Conservation (phyloP, 2,329 filamentous ascomycete species). For the Colletotrichum neosansevieriae region DNA sequence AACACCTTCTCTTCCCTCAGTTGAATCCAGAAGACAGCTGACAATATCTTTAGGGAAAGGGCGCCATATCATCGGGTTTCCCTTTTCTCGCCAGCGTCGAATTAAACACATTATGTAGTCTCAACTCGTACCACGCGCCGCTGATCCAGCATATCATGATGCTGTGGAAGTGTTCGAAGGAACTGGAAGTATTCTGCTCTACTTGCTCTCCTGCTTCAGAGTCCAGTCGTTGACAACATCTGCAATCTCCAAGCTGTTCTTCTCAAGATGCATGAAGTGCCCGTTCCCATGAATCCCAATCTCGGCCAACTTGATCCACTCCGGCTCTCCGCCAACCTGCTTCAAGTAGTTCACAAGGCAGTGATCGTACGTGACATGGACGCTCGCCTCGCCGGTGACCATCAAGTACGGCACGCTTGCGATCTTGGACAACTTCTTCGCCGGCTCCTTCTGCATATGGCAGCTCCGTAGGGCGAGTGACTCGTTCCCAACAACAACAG, state of each 20-base stretch:
- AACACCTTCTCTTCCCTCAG: too few species aligned
- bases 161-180: too few species aligned
- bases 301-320: conserved; percentile 59
- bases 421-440: conserved; percentile 61
- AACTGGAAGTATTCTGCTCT: background rate
- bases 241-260: conserved; percentile 61
- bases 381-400: conserved; percentile 64
- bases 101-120: too few species aligned
- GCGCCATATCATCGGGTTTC: too few species aligned
- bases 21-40: too few species aligned
- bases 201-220: conserved; percentile 16
- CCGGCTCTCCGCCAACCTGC: conserved; percentile 62
- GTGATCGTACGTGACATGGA: conserved; percentile 67
- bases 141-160: too few species aligned
- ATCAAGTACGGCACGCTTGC: conserved; percentile 60
- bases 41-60: too few species aligned
- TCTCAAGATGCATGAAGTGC: conserved; percentile 67
- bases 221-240: conserved; percentile 54
- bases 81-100: too few species aligned
- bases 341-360: conserved; percentile 64
- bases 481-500: conserved; percentile 35
- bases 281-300: conserved; percentile 64
- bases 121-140: too few species aligned
- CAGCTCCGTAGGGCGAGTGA: conserved; percentile 21
- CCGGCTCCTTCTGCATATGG: conserved; percentile 34